Percentiles rank a stretch among this genome's conserved stretches.
Evolutionary conservation across 2,329 filamentous ascomycete species (phyloP).

Genomic region (Exserohilum rostratum): DNA sequence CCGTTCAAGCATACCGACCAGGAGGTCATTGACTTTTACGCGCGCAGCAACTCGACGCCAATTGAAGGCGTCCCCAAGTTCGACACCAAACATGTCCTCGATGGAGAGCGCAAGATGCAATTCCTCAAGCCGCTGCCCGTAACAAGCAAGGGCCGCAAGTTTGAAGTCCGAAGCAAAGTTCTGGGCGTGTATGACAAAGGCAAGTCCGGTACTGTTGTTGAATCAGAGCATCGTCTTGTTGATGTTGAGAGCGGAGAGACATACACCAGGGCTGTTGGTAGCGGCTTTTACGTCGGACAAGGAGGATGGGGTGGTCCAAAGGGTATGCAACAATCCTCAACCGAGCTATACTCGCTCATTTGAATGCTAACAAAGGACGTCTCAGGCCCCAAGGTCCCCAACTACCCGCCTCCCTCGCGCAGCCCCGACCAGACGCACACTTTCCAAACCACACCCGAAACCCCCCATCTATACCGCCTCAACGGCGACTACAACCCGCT

Average conservation of each 20-base stretch:
- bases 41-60: constrained; percentile 65
- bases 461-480: constrained; percentile 67
- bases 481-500: constrained; percentile 96
- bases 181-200: constrained; percentile 91
- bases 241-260: constrained; percentile 72
- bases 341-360: neutral
- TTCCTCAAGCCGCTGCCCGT: constrained; percentile 78
- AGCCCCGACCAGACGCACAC: constrained; percentile 72
- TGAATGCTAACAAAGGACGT: neutral
- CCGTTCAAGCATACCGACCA: constrained; percentile 78
- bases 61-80: constrained; percentile 81
- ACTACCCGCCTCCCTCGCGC: constrained; percentile 77
- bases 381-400: constrained; percentile 70
- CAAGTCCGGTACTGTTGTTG: constrained; percentile 78
- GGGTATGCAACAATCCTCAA: constrained; percentile 56
- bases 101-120: constrained; percentile 81
- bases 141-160: constrained; percentile 71
- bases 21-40: constrained; percentile 87
- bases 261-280: constrained; percentile 72
- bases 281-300: constrained; percentile 80
- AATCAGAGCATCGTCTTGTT: constrained; percentile 78
- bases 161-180: constrained; percentile 78
- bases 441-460: constrained; percentile 73
- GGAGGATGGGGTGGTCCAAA: constrained; percentile 89
- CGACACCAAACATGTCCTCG: constrained; percentile 75